Evolutionary conservation across 2,329 filamentous ascomycete genomes (phyloP).

Genomic region (Clarireedia monteithiana): DNA sequence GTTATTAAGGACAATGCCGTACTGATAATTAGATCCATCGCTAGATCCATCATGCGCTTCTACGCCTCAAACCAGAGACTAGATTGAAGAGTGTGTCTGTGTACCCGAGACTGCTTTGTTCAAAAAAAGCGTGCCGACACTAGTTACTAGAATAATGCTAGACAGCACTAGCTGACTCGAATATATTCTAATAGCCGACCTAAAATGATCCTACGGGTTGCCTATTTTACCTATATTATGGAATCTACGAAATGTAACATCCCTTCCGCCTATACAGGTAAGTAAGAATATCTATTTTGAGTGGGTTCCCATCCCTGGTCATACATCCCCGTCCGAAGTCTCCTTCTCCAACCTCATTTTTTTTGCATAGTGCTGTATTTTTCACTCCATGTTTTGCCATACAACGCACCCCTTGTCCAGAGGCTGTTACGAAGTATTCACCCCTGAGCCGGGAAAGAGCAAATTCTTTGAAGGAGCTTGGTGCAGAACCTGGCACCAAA

Average conservation of each 20-base stretch:
- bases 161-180: background rate
- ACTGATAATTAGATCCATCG: background rate
- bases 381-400: background rate
- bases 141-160: background rate
- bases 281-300: constrained; percentile 1
- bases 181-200: constrained; percentile 5
- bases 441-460: background rate
- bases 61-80: background rate
- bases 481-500: constrained; percentile 15
- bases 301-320: background rate
- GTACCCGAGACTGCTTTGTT: background rate
- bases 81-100: background rate
- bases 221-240: background rate
- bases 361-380: background rate
- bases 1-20: background rate
- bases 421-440: background rate
- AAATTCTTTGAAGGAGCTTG: constrained; percentile 10
- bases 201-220: background rate
- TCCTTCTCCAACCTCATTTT: background rate
- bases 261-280: background rate
- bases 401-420: background rate
- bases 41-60: background rate
- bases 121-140: background rate
- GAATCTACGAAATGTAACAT: background rate
- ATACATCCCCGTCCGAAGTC: background rate